Conservation (phyloP, 768 basidiomycete species). For the Pleurotus giganteus region DNA sequence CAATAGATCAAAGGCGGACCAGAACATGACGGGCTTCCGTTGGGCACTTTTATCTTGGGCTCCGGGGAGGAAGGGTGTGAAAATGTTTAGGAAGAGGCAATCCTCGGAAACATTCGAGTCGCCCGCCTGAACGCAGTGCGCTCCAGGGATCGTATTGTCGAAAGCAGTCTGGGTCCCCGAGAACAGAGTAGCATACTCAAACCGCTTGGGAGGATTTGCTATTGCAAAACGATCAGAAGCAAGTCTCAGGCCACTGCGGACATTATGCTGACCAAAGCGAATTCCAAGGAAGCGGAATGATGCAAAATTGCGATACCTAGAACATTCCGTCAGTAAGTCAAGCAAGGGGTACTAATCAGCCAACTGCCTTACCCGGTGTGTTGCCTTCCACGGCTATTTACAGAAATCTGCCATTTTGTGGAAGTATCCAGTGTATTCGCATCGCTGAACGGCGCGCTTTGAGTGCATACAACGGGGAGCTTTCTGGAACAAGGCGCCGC, state of each 20-base stretch:
- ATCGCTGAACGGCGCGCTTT: conserved; percentile 26
- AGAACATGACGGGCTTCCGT: conserved; percentile 45
- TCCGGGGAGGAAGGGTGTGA: conserved; percentile 35
- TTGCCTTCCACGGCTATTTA: conserved; percentile 21
- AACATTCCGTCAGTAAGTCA: not conserved
- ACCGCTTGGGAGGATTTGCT: conserved; percentile 41
- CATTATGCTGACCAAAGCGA: conserved; percentile 26
- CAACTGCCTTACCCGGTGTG: conserved; percentile 18
- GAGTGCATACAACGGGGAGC: conserved; percentile 26
- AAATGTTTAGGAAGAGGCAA: conserved; percentile 47
- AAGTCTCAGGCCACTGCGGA: not conserved
- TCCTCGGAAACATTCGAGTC: conserved; percentile 26
- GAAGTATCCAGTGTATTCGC: conserved; percentile 22
- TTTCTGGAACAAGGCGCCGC: conserved; percentile 17
- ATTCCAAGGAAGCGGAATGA: conserved; percentile 54
- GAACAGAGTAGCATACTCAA: conserved; percentile 38
- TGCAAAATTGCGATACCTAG: conserved; percentile 42
- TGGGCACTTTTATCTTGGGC: conserved; percentile 13
- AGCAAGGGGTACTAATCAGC: not conserved
- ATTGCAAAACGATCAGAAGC: not conserved
- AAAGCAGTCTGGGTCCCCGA: conserved; percentile 29
- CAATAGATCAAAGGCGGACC: conserved; percentile 14
- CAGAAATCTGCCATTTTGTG: conserved; percentile 22
- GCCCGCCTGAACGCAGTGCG: conserved; percentile 22
- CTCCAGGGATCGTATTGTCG: conserved; percentile 30